Percentiles rank a stretch among this genome's conserved stretches.
Conservation (phyloP, 306 rosid genomes). For the Styphnolobium japonicum region DNA sequence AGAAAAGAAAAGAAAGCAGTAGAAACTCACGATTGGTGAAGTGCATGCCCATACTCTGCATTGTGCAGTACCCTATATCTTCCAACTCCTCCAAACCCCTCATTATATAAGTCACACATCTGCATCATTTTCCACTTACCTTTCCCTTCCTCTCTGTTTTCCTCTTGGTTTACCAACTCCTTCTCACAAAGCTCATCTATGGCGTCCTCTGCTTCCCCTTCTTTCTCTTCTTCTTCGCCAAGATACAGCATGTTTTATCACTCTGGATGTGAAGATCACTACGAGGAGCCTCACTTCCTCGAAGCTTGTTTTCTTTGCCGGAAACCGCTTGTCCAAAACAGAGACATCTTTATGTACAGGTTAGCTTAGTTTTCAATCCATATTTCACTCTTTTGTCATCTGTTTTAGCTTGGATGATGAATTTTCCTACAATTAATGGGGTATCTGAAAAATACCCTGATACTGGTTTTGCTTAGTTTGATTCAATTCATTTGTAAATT, state of each 20-base stretch:
- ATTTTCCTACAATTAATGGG: neutral
- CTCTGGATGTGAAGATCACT: conserved; percentile 44
- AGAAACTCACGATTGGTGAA: too few relatives aligned
- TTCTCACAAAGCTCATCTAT: neutral
- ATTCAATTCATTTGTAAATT: neutral
- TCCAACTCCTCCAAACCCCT: neutral
- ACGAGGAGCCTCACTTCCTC: conserved; percentile 73
- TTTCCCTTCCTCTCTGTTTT: too few relatives aligned
- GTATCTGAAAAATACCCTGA: conserved; percentile 7
- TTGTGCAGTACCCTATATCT: too few relatives aligned
- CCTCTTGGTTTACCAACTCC: too few relatives aligned
- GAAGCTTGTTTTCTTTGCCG: conserved; percentile 79
- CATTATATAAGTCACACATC: conserved; percentile 36
- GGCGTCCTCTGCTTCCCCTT: conserved; percentile 26
- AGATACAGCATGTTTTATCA: conserved; percentile 52
- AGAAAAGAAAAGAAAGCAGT: too few relatives aligned
- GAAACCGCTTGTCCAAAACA: conserved; percentile 61
- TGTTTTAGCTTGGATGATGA: neutral
- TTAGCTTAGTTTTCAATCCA: conserved; percentile 10
- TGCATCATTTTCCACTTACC: too few relatives aligned
- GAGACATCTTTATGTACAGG: conserved; percentile 97
- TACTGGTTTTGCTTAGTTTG: neutral
- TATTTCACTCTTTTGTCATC: neutral
- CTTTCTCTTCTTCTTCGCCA: neutral
- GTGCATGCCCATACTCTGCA: too few relatives aligned